Conservation (phyloP, 352 stramenopile genomes). For the Aphanomyces astaci region DNA sequence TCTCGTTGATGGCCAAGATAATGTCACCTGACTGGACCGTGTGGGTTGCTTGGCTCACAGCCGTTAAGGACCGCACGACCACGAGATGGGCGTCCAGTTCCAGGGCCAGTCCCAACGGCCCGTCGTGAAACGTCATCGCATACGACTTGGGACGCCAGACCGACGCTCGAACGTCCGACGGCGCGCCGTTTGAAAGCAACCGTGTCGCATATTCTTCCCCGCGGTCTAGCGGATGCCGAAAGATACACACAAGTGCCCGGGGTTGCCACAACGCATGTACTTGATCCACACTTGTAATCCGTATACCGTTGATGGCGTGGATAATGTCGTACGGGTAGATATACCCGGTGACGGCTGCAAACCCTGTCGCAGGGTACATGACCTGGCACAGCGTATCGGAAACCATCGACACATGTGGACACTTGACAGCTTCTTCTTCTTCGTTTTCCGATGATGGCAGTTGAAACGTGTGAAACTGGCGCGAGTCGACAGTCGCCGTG, state of each 20-base stretch:
- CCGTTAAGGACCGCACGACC: constrained; percentile 72
- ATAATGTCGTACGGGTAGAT: constrained; percentile 17
- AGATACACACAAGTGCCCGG: background rate
- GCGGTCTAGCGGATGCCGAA: constrained; percentile 3
- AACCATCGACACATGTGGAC: background rate
- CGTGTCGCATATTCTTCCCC: background rate
- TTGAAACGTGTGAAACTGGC: background rate
- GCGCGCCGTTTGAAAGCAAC: background rate
- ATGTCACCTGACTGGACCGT: constrained; percentile 62
- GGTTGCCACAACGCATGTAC: constrained; percentile 11
- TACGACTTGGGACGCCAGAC: constrained; percentile 12
- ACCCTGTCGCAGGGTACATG: background rate
- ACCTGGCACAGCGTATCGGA: background rate
- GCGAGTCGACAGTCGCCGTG: background rate
- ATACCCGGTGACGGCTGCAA: background rate
- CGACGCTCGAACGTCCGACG: background rate
- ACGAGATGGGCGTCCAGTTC: constrained; percentile 59
- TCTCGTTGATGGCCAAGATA: constrained; percentile 65
- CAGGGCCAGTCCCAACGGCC: constrained; percentile 63
- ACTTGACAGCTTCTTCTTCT: background rate
- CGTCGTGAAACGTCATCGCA: constrained; percentile 62
- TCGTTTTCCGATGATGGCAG: background rate
- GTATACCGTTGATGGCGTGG: constrained; percentile 15
- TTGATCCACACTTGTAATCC: background rate
- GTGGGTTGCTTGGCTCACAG: constrained; percentile 58